Conservation (phyloP, 2,329 filamentous ascomycete species). For the Ophiobolus disseminans region DNA sequence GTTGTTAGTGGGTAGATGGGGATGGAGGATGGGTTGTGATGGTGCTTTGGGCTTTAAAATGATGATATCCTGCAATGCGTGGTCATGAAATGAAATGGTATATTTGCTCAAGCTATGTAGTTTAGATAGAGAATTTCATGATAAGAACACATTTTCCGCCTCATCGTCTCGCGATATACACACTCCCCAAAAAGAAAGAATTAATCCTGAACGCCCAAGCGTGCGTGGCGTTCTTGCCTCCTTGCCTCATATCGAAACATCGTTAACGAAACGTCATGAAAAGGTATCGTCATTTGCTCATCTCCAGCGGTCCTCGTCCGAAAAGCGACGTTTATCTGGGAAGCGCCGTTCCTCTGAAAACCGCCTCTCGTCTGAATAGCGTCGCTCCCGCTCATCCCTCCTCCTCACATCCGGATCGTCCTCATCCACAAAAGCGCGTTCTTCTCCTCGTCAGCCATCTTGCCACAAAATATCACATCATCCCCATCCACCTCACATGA, state of each 20-base stretch:
- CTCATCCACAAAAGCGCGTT: not conserved
- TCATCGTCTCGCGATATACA: not conserved
- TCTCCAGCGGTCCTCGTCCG: too few species aligned
- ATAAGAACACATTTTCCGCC: not conserved
- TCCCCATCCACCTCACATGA: conserved; percentile 52
- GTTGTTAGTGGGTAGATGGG: conserved; percentile 58
- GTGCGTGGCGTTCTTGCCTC: too few species aligned
- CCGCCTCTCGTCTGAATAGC: too few species aligned
- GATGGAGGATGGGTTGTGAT: too few species aligned
- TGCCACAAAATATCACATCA: not conserved
- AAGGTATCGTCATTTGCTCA: not conserved
- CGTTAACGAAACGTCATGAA: not conserved
- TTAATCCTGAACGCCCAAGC: conserved; percentile 3
- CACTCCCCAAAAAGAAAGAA: too few species aligned
- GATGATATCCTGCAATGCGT: not conserved
- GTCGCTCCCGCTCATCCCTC: not conserved
- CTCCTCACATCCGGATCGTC: not conserved
- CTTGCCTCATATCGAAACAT: not conserved
- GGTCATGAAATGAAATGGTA: not conserved
- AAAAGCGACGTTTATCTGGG: too few species aligned
- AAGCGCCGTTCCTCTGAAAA: too few species aligned
- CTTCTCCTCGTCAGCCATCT: not conserved
- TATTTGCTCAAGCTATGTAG: not conserved
- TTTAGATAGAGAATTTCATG: not conserved
- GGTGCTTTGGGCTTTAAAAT: too few species aligned